A percentile compares a stretch with the other conserved stretches of the same genome.
Evolutionary conservation across 108 stramenopile species (phyloP).

Genomic region (Cyclotella cryptica): DNA sequence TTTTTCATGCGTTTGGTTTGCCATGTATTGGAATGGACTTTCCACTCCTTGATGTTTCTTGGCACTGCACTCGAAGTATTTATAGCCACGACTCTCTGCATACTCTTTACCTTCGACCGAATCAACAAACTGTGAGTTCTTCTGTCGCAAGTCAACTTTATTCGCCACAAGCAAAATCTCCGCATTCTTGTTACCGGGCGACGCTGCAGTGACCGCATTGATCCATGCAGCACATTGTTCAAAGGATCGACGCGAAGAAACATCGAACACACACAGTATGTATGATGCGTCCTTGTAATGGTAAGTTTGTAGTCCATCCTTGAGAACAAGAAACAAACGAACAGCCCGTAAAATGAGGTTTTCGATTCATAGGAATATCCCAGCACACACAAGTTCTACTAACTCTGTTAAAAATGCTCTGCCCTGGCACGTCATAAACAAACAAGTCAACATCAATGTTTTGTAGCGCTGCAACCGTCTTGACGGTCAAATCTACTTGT

Average conservation of each 20-base stretch:
- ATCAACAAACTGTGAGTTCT: neutral
- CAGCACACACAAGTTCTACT: neutral
- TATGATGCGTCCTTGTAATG: neutral
- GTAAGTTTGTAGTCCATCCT: neutral
- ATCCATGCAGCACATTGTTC: constrained; percentile 12
- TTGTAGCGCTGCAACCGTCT: neutral
- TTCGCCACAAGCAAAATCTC: constrained; percentile 3
- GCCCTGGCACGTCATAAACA: constrained; percentile 10
- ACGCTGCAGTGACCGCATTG: neutral
- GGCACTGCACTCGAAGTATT: constrained; percentile 5
- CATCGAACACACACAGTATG: constrained; percentile 9
- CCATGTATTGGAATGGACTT: neutral
- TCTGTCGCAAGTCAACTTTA: constrained; percentile 10
- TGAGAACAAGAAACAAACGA: too few species aligned
- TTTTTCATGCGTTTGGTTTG: neutral
- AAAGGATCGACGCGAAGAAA: constrained; percentile 6
- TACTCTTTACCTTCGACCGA: neutral
- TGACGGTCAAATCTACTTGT: constrained; percentile 3
- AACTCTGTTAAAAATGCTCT: constrained; percentile 1
- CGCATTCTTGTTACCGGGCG: neutral
- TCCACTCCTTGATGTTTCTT: neutral
- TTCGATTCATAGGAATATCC: neutral
- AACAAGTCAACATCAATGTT: constrained; percentile 7
- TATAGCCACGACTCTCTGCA: constrained; percentile 6
- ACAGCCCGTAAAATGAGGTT: too few species aligned